Evolutionary conservation across 331 rosid genomes (phyloP), one percentile per base, ranked within the genome.

Genomic region (Quercus tomentella): DNA sequence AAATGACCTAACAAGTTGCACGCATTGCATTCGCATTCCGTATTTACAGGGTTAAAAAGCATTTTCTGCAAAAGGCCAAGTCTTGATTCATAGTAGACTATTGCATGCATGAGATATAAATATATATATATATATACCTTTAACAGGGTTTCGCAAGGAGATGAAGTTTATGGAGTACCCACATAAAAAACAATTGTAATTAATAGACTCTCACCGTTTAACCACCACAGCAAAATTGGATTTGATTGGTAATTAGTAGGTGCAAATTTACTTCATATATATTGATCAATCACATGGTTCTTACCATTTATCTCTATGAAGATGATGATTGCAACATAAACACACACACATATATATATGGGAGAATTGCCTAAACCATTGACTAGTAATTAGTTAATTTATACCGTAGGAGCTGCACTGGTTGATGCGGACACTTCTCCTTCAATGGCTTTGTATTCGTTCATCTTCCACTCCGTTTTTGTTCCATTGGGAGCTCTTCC

Each of bases 401-500:
- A 18, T 79, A 86, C 89, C 91, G 3, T 56, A 2, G 84, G 89
- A 80, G n/a, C n/a, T 17, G 57, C 2, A 51, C 11, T 30, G 5
- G 33, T 37, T 22, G 86, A 77, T 8, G 87, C 41, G 1, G 90
- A 86, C 4, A 85, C 70, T 20, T 81, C 70, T n/a, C 4, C 35
- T 17, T 76, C 56, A 30, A 87, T 73, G 73, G 92, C 89, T 70
- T 90, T 94, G 30, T 94, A 94, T 76, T 94, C 98, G 2, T 94
- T 94, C 96, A 94, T 92, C 79, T 92, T 94, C 98, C 98, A 94
- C 7, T 91, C 92, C 3, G 97, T 92, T 83, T 92, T 94, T 26
- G 0, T 55, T 20, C 98, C 98, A 2, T 70, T 78, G 0, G 97
- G 97, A 41, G 97, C 97, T 77, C 97, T 84, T 75, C 98, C 98